Conservation (phyloP, 1,284 basidiomycete species). For the Mycosarcoma maydis region DNA sequence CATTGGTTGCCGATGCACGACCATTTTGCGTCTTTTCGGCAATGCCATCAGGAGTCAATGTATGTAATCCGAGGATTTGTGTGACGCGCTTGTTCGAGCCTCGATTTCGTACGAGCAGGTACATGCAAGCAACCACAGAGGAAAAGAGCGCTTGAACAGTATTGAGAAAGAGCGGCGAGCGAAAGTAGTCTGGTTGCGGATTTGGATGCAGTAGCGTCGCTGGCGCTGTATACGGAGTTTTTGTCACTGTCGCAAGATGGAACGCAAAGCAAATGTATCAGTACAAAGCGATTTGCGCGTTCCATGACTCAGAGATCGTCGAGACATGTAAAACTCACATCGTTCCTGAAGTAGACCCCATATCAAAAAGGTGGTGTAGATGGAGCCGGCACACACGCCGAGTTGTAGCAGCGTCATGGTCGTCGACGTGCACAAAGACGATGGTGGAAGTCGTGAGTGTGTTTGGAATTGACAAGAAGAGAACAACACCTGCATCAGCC, state of each 20-base stretch:
- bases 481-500: slow-evolving; percentile 14
- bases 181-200: slow-evolving; percentile 71
- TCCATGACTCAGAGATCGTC: not conserved
- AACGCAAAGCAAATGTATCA: not conserved
- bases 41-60: slow-evolving; percentile 45
- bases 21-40: no score
- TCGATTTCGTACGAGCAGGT: slow-evolving; percentile 76
- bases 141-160: slow-evolving; percentile 86
- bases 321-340: slow-evolving; percentile 16
- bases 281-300: not conserved
- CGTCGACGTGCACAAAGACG: not conserved
- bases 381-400: slow-evolving; percentile 57
- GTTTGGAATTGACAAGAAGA: no score
- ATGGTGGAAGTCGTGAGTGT: not conserved
- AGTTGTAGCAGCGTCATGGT: slow-evolving; percentile 52
- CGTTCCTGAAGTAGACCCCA: slow-evolving; percentile 66
- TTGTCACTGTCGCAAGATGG: slow-evolving; percentile 49
- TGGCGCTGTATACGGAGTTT: slow-evolving; percentile 53
- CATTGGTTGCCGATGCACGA: slow-evolving; percentile 5
- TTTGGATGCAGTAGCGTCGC: slow-evolving; percentile 48
- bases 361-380: slow-evolving; percentile 64
- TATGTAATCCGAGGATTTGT: slow-evolving; percentile 53
- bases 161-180: slow-evolving; percentile 85
- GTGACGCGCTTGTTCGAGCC: slow-evolving; percentile 18
- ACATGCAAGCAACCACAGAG: slow-evolving; percentile 79